Percentiles rank a stretch among this genome's conserved stretches.
Conservation (phyloP, 129 eudicot species). For the Flaveria trinervia region DNA sequence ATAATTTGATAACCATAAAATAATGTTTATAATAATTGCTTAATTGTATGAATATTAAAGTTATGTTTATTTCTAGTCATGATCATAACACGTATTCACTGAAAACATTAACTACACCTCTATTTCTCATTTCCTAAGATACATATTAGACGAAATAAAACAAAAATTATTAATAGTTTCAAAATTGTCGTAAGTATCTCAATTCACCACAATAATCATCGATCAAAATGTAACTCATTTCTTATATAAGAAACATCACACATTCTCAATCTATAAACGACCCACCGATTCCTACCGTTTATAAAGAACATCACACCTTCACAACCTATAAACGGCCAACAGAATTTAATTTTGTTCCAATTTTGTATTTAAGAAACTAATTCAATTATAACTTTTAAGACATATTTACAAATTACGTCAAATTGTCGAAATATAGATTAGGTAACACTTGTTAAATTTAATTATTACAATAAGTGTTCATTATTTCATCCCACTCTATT, state of each 20-base stretch:
- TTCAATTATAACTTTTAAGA: not conserved
- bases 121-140: too few species aligned
- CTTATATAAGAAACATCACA: not conserved
- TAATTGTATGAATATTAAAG: too few species aligned
- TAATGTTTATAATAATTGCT: too few species aligned
- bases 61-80: too few species aligned
- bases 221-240: too few species aligned
- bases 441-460: not conserved
- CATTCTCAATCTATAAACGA: not conserved
- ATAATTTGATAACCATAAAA: too few species aligned
- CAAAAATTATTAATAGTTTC: not conserved
- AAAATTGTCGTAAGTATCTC: too few species aligned
- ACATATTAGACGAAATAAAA: too few species aligned
- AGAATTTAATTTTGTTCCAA: not conserved
- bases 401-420: not conserved
- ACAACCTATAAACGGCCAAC: not conserved
- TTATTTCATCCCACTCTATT: not conserved
- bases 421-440: not conserved
- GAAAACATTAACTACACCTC: too few species aligned
- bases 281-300: not conserved
- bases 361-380: not conserved
- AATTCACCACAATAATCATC: too few species aligned
- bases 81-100: too few species aligned
- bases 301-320: not conserved
- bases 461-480: not conserved